Base-by-base conservation (phyloP, 129 eudicot genomes). In the Lactuca saligna region DNA sequence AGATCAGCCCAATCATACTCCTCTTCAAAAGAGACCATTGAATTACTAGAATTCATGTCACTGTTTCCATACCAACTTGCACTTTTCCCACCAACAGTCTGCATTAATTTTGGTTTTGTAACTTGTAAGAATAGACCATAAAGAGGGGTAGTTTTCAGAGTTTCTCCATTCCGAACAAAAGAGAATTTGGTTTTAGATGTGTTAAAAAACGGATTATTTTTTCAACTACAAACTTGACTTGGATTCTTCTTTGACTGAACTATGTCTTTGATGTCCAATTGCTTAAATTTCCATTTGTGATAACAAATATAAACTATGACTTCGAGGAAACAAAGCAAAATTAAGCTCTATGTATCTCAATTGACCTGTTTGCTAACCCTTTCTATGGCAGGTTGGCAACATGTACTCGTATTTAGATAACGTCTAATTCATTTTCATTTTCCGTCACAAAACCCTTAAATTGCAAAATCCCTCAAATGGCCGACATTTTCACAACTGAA, bases 71-170 rank as follows among this genome's bases (percentile, higher is more conserved):
- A 70, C 82, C 78, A 79, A 33, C 75, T 78, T 67, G 83, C 78
- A 63, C 63, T 44, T 57, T 73, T 87, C 61, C 94, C 91, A 37
- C 97, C 97, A 80, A 91, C 83, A 78, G 86, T 76, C 97, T 91
- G 85, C 78, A 78, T 54, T 29, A 57, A 57, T 14, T 57, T 15
- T 8, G 49, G 55, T 48, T 55, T 15, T 32, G 46, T 8, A 57
- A 11, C 63, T 57, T 57, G 63, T 57, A 29, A 57, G 2, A 16
- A 57, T 13, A 50, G 15, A 25, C 7, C 63, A 57, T 39, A 42
- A 20, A 20, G 1, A 1, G 25, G 25, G 25, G 25, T 20, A 20
- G 25, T 20, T 20, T 20, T 20, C 25, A 20, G 1, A 20, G 25
- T 20, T 20, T 20, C 25, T 20, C 25, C 25, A 20, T 20, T 20